phyloP scores from a whole-genome alignment of 331 rosid species.

The Phaseolus coccineus region DNA sequence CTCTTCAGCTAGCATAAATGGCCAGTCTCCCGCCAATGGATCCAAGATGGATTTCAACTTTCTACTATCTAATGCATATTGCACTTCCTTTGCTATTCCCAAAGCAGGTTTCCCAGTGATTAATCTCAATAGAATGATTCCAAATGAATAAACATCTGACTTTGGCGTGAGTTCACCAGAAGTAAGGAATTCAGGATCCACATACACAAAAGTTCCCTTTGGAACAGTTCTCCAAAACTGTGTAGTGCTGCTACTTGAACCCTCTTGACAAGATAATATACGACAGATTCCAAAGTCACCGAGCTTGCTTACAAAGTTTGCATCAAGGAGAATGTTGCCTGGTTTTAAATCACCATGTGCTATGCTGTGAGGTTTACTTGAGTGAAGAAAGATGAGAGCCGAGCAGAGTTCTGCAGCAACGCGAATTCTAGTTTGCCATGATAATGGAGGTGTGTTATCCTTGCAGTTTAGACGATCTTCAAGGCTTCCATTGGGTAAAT shows the following conservation, averaged over 20 bases:
- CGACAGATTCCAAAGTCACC: conserved; percentile 88
- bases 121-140: conserved; percentile 71
- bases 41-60: conserved; percentile 66
- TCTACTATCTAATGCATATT: conserved; percentile 60
- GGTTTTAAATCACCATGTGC: conserved; percentile 92
- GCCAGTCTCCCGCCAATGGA: conserved; percentile 96
- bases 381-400: conserved; percentile 83
- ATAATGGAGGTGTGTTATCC: conserved; percentile 65
- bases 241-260: conserved; percentile 50
- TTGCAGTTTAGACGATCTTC: conserved; percentile 84
- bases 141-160: conserved; percentile 94
- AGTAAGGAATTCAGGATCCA: conserved; percentile 86
- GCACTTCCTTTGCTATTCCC: conserved; percentile 69
- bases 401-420: conserved; percentile 85
- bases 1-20: conserved; percentile 71
- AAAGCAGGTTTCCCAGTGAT: conserved; percentile 79
- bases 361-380: conserved; percentile 73
- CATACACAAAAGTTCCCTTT: conserved; percentile 75
- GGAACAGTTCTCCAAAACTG: conserved; percentile 64
- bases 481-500: conserved; percentile 88
- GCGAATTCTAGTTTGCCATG: conserved; percentile 87
- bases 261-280: conserved; percentile 51
- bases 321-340: conserved; percentile 80
- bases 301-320: conserved; percentile 76
- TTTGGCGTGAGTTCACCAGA: conserved; percentile 78